A percentile compares a stretch with the other conserved stretches of the same genome.
Evolutionary conservation across 257 asterid species (phyloP).

Genomic region (Plectranthus barbatus): DNA sequence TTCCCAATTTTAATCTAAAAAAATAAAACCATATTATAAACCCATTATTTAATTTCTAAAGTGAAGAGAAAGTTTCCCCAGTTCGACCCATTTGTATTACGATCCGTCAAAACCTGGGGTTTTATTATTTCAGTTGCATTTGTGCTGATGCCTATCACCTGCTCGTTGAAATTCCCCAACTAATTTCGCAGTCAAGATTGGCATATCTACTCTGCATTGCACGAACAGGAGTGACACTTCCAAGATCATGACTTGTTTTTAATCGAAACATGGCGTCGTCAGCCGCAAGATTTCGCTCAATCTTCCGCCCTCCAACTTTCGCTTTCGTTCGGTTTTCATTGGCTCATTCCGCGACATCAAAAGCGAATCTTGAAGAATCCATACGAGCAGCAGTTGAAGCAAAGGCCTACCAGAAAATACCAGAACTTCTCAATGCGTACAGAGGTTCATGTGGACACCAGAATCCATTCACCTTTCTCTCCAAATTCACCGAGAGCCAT

Average conservation of each 20-base stretch:
- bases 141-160: neutral
- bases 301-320: neutral
- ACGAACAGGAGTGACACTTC: neutral
- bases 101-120: too few relatives aligned
- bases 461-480: conserved; percentile 66
- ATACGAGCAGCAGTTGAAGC: conserved; percentile 44
- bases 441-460: conserved; percentile 15
- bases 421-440: conserved; percentile 39
- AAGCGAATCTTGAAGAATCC: conserved; percentile 32
- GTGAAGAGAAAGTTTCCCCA: too few relatives aligned
- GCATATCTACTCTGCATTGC: neutral
- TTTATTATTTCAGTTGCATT: neutral
- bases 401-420: conserved; percentile 46
- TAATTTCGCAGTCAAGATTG: neutral
- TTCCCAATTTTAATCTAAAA: too few relatives aligned
- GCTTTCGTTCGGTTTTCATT: conserved; percentile 17
- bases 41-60: too few relatives aligned
- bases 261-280: conserved; percentile 1
- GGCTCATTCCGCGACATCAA: conserved; percentile 22
- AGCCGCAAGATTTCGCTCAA: neutral
- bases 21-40: too few relatives aligned
- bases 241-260: neutral
- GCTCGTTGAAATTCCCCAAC: conserved; percentile 24
- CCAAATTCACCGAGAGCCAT: conserved; percentile 28
- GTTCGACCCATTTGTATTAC: too few relatives aligned